Base-by-base conservation (phyloP, 2,329 filamentous ascomycete genomes). In the Colletotrichum tropicale region DNA sequence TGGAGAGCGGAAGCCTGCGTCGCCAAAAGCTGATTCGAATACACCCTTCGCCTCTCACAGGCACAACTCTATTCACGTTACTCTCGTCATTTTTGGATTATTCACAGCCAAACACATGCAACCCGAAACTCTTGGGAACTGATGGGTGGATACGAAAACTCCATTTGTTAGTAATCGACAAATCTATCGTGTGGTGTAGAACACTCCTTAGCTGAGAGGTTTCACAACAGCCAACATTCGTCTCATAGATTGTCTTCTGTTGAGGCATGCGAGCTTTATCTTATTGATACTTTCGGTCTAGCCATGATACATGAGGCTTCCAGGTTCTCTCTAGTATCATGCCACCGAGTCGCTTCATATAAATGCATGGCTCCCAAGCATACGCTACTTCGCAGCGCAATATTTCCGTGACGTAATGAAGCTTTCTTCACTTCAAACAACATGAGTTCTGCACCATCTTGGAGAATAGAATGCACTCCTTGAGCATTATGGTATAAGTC, bases 321-420 rank as follows among this genome's bases (percentile, higher is more conserved):
- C 5, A n/a, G 18, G 18, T 48, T 3, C 6, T 48, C 18, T 10
- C 12, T 10, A 21, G 43, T 8, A 13, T 24, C 43, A 24, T 5
- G 18, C 43, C 12, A 4, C 43, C 3, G n/a, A 21, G 10, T 13
- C 3, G 3, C 10, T 13, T 52, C 6, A 21, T 52, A 52, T 52
- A 52, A 52, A 52, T 12, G 4, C 43, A 24, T 13, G 4, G 43
- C 12, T 21, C 43, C 43, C 10, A 52, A 13, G n/a, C 4, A 21
- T 5, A 0, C 6, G 10, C 10, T 12, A 52, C 43, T 13, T 21
- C 43, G 10, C n/a, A 52, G n/a, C 6, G n/a, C 43, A 52, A 21
- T 13, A 21, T 0, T 13, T 5, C 3, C 0, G 3, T 21, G 5
- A 0, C 18, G 36, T 38, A 5, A 16, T 1, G 36, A 18, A 5